Evolutionary conservation across 345 rosid species (phyloP), one percentile per base, ranked within the genome.

Genomic region (Syzygium oleosum): DNA sequence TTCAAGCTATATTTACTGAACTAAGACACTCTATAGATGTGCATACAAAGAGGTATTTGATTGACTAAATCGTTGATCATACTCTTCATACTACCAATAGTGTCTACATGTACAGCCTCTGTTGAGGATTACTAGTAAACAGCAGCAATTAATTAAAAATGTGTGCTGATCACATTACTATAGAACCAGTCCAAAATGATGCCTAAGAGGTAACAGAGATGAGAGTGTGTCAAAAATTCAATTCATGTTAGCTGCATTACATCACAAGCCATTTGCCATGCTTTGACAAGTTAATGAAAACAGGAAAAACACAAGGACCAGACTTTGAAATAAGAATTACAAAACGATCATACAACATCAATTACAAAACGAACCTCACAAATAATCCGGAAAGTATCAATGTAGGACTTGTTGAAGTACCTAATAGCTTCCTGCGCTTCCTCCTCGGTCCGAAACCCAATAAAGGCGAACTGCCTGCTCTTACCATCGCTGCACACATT

Each of bases 381-480:
- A 84, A 87, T 84, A 19, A 97, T 94, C 89, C 95, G 91, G 87
- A 90, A 89, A 88, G 99, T 93, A 88, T 93, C 99, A 46, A 96
- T 90, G 85, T 65, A 98, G 52, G 99, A 93, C 84, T 91, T 98
- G 90, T 98, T 93, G 92, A 98, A 96, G 92, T 95, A 92, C 87
- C 90, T 94, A 59, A 95, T 94, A 91, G 98, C 99, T 91, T 94
- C 98, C 89, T 91, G 91, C 19, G 99, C 98, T 89, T 98, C 97
- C 38, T 83, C 89, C 89, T 91, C 94, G 2, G 93, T 94, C 16
- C 98, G 99, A 41, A 92, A 98, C 21, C 99, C 99, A 73, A 98
- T 90, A 87, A 96, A 98, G 31, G 97, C 99, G 55, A 98, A 95
- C 85, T 96, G 98, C 90, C 99, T 94, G 87, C 94, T 96, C 91